These are phyloP conservation scores for Citrullus mucosospermus DNA, from an alignment of 306 rosid genomes.

Conservation along the genomic window DNA sequence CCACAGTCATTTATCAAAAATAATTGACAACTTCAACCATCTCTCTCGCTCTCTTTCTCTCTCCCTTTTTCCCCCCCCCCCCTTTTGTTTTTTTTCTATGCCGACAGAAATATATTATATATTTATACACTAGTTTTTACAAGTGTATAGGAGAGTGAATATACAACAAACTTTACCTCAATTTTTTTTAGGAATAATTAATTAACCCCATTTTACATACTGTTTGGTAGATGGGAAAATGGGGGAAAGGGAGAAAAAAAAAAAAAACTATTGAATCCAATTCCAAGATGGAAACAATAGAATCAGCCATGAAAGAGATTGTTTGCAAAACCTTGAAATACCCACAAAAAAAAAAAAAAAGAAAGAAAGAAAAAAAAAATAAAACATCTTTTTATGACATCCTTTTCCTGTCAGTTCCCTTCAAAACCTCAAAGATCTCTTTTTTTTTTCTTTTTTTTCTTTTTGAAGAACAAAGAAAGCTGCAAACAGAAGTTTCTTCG, in stretches of 20 bases:
- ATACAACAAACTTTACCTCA: not conserved
- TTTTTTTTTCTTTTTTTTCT: no score
- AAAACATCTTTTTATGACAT: not conserved
- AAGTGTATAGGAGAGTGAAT: not conserved
- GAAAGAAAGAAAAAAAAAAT: not conserved
- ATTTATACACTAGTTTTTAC: not conserved
- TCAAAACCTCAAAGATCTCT: not conserved
- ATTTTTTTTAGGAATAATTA: no score
- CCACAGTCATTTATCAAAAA: not conserved
- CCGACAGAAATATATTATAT: conserved; percentile 3
- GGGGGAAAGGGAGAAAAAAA: not conserved
- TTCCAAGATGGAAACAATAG: not conserved
- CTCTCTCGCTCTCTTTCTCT: conserved; percentile 1
- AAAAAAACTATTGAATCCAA: not conserved
- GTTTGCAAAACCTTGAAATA: not conserved
- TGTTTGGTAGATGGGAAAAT: conserved; percentile 1
- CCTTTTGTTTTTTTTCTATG: not conserved
- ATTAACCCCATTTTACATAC: not conserved
- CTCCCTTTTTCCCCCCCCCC: not conserved
- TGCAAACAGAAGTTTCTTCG: not conserved
- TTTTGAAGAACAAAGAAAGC: not conserved
- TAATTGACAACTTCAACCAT: not conserved
- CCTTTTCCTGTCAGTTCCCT: not conserved
- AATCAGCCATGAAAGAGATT: conserved; percentile 4
- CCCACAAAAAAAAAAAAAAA: no score